Evolutionary conservation across 2,329 filamentous ascomycete genomes (phyloP).

Genomic region (Grosmannia huntii): DNA sequence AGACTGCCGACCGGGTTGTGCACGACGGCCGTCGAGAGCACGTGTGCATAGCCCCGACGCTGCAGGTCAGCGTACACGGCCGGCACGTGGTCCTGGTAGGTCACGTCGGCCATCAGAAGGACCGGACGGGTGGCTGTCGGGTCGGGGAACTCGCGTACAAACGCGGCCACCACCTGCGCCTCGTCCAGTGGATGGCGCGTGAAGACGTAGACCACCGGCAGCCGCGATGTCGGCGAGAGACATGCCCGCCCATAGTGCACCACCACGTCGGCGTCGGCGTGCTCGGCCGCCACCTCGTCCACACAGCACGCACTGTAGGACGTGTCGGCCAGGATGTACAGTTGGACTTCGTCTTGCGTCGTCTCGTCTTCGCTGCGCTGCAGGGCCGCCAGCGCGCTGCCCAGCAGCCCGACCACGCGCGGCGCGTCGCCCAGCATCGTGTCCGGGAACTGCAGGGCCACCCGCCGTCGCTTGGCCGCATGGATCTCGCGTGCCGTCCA

Average conservation of each 20-base stretch:
- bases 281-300: conserved; percentile 91
- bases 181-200: conserved; percentile 60
- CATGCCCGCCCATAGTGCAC: conserved; percentile 92
- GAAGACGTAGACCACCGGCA: conserved; percentile 86
- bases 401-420: conserved; percentile 57
- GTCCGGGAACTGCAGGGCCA: conserved; percentile 94
- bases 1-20: conserved; percentile 69
- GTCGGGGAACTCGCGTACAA: conserved; percentile 56
- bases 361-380: conserved; percentile 3
- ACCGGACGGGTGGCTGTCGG: conserved; percentile 39
- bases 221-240: conserved; percentile 72
- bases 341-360: conserved; percentile 18
- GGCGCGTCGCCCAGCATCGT: conserved; percentile 80
- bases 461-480: conserved; percentile 55
- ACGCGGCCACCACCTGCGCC: conserved; percentile 41
- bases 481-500: conserved; percentile 67
- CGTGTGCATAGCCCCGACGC: conserved; percentile 51
- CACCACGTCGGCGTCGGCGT: conserved; percentile 79
- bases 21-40: conserved; percentile 59
- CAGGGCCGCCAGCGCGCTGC: conserved; percentile 17
- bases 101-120: conserved; percentile 80
- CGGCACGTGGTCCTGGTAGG: conserved; percentile 64
- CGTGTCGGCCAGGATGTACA: conserved; percentile 87
- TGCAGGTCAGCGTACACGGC: conserved; percentile 41
- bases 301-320: conserved; percentile 97